Evolutionary conservation across 768 basidiomycete species (phyloP).

Genomic region (Podaxis pistillaris): DNA sequence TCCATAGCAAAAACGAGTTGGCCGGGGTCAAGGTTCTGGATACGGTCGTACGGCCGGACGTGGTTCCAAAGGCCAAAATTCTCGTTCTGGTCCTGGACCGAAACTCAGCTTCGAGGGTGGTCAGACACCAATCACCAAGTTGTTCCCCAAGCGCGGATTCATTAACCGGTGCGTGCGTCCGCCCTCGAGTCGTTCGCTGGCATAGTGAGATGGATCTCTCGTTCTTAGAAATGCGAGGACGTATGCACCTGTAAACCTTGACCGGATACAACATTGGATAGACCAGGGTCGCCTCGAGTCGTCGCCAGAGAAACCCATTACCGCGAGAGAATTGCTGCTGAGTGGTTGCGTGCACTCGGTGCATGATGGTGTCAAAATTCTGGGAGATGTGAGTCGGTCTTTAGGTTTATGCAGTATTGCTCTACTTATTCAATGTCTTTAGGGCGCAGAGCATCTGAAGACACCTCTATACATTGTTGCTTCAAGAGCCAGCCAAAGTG

Average conservation of each 20-base stretch:
- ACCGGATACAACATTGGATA: slow-evolving; percentile 90
- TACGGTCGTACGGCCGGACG: slow-evolving; percentile 91
- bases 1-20: slow-evolving; percentile 86
- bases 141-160: slow-evolving; percentile 94
- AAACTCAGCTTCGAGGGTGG: slow-evolving; percentile 92
- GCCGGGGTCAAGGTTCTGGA: slow-evolving; percentile 89
- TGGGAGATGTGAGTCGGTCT: slow-evolving; percentile 65
- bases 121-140: slow-evolving; percentile 88
- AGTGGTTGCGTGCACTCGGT: slow-evolving; percentile 88
- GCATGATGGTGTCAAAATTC: slow-evolving; percentile 88
- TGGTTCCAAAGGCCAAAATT: slow-evolving; percentile 95
- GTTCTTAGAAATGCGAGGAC: slow-evolving; percentile 62
- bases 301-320: slow-evolving; percentile 80
- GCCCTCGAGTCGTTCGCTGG: not conserved
- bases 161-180: slow-evolving; percentile 74
- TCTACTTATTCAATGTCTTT: slow-evolving; percentile 7
- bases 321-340: slow-evolving; percentile 78
- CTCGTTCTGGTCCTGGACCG: slow-evolving; percentile 85
- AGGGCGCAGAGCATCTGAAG: slow-evolving; percentile 70
- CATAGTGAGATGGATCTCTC: not conserved
- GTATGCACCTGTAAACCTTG: slow-evolving; percentile 83
- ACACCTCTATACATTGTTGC: slow-evolving; percentile 76
- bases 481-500: slow-evolving; percentile 83
- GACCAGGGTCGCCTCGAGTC: slow-evolving; percentile 79
- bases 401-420: slow-evolving; percentile 19